A percentile compares a stretch with the other conserved stretches of the same genome.
phyloP scores from a whole-genome alignment of 2,329 filamentous ascomycete species.

The Ustulina deusta region DNA sequence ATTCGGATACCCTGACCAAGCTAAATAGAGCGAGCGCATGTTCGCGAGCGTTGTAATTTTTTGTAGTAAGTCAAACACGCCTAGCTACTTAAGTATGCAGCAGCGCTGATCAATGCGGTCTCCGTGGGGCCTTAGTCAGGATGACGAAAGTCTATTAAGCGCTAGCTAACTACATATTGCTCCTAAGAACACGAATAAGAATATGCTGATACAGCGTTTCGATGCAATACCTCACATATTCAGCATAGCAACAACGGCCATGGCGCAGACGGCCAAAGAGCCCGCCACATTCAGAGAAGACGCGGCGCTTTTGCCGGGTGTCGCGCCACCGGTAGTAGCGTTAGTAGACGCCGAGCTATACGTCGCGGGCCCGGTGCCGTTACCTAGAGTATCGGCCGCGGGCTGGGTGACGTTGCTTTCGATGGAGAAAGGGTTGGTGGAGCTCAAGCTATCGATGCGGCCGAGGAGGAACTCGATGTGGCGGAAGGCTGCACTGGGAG shows the following conservation, averaged over 20 bases:
- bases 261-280: not conserved
- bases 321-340: not conserved
- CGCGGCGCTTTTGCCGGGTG: not conserved
- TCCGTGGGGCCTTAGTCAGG: not conserved
- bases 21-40: too few relatives aligned
- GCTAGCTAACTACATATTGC: not conserved
- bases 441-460: constrained; percentile 62
- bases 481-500: constrained; percentile 74
- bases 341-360: constrained; percentile 6
- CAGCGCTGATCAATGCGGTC: not conserved
- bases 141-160: not conserved
- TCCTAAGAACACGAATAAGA: not conserved
- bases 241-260: constrained; percentile 13
- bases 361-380: constrained; percentile 47
- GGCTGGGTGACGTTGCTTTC: constrained; percentile 47
- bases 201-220: not conserved
- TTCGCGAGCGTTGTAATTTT: too few relatives aligned
- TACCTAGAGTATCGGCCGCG: constrained; percentile 43
- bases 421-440: constrained; percentile 46
- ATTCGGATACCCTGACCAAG: too few relatives aligned
- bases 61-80: too few relatives aligned
- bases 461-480: constrained; percentile 82
- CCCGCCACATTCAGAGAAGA: not conserved
- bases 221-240: constrained; percentile 26
- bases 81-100: not conserved